Percentiles rank a stretch among this genome's conserved stretches.
These are phyloP conservation scores for Nakazawaea laoshanensis DNA, from an alignment of 805 yeast genomes.

Conservation along the genomic window DNA sequence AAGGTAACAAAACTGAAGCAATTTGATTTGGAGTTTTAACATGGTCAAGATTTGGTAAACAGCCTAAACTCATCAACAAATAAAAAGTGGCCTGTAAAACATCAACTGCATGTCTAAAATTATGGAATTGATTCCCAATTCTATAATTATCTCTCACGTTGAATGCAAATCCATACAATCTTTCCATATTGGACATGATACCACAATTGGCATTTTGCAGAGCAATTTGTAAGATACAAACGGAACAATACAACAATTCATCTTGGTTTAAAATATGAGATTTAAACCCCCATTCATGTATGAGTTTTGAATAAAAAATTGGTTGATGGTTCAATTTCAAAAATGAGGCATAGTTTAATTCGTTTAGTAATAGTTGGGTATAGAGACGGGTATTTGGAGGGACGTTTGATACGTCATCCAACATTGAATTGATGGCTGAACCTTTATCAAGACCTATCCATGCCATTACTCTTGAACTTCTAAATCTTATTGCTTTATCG, in stretches of 20 bases:
- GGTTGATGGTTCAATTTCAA: constrained; percentile 16
- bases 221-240: constrained; percentile 40
- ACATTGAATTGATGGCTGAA: constrained; percentile 25
- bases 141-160: constrained; percentile 73
- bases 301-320: constrained; percentile 25
- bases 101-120: constrained; percentile 92
- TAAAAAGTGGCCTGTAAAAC: constrained; percentile 86
- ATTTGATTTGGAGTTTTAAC: constrained; percentile 8
- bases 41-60: constrained; percentile 20
- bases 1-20: constrained; percentile 12
- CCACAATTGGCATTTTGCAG: constrained; percentile 14
- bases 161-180: constrained; percentile 51
- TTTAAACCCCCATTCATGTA: constrained; percentile 61
- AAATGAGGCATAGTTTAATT: constrained; percentile 20
- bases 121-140: constrained; percentile 85
- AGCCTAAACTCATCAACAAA: constrained; percentile 37
- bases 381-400: constrained; percentile 11
- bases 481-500: no score
- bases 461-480: constrained; percentile 26
- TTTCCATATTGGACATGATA: constrained; percentile 20
- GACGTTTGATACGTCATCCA: constrained; percentile 16
- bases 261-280: constrained; percentile 59
- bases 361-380: constrained; percentile 16
- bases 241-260: constrained; percentile 57
- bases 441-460: constrained; percentile 30